A percentile compares a stretch with the other conserved stretches of the same genome.
phyloP scores from a whole-genome alignment of 2,329 filamentous ascomycete species.

The Bisporella sp. region DNA sequence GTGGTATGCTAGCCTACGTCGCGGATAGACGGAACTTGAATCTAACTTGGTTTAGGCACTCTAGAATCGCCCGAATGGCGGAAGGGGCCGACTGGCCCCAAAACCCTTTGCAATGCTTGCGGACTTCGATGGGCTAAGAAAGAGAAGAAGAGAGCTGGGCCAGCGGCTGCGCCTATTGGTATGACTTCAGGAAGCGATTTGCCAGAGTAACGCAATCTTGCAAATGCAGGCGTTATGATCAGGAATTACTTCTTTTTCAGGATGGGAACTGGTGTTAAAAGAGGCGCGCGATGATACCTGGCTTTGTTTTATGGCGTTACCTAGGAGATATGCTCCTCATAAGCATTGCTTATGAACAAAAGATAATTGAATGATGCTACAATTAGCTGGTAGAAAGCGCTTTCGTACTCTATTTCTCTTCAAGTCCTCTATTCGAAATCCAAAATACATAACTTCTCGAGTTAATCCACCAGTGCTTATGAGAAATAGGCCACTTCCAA shows the following conservation, averaged over 20 bases:
- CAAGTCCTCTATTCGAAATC: too few relatives aligned
- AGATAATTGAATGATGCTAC: not conserved
- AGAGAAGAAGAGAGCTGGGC: slow-evolving; percentile 59
- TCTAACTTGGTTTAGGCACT: slow-evolving; percentile 45
- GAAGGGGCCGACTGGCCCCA: slow-evolving; percentile 86
- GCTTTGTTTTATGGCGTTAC: not conserved
- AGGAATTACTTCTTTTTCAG: too few relatives aligned
- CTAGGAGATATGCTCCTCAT: not conserved
- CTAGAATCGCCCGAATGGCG: slow-evolving; percentile 94
- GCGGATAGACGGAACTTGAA: not conserved
- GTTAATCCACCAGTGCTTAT: too few relatives aligned
- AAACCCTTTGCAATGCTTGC: slow-evolving; percentile 93
- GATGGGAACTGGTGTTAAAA: too few relatives aligned
- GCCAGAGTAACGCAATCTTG: not conserved
- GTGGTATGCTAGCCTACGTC: slow-evolving; percentile 48
- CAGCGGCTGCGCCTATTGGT: slow-evolving; percentile 2
- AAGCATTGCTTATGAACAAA: not conserved
- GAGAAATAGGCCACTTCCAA: too few relatives aligned
- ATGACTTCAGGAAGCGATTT: not conserved
- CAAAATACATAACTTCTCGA: too few relatives aligned
- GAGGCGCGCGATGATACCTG: not conserved
- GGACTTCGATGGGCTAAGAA: slow-evolving; percentile 72
- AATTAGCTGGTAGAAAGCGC: too few relatives aligned
- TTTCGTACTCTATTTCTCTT: too few relatives aligned
- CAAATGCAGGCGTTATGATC: not conserved